Evolutionary conservation across 2,329 filamentous ascomycete species (phyloP), one percentile per base, ranked within the genome.

Genomic region (Aspergillus sp.): DNA sequence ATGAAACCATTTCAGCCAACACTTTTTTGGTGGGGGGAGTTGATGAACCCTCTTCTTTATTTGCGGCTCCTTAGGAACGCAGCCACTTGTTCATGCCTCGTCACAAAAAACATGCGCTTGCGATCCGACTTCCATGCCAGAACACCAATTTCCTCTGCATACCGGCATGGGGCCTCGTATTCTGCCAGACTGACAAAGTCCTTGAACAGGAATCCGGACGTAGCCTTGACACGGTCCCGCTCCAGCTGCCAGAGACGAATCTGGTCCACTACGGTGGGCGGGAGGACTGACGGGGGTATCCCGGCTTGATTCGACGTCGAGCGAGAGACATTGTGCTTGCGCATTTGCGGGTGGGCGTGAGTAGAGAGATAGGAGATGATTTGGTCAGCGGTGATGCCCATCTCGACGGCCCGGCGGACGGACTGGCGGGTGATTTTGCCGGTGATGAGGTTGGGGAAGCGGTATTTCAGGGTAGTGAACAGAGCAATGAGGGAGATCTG

Each of bases 181-280:
- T 86, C 85, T 4, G 86, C 83, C 10, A 91, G 85, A 48, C 83
- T 87, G 47, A 87, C 86, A 71, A 98, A 96, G 64, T 98, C 94
- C 71, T 90, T 89, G 81, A 99, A 96, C 27, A 98, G 75, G 74
- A 92, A 98, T 0, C 95, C 95, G 0, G 84, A 81, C 5, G 88
- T 92, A 1, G 90, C 87, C 74, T 90, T 90, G 86, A 99, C 96
- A 54, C 95, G 86, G 80, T 99, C 95, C 65, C 94, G 92, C 77
- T 99, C 95, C 55, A 98, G 88, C 80, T 99, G 94, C 95, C 95
- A 99, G 19, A 99, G 86, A 2, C 93, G 86, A 70, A 99, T 97
- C 81, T 99, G 95, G 77, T 99, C 95, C 64, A 97, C 91, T 15
- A 99, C 95, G 0, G 96, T 98, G 0, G 95, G 93, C 1, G 96